Conservation (phyloP, 306 rosid species). For the Delonix regia region DNA sequence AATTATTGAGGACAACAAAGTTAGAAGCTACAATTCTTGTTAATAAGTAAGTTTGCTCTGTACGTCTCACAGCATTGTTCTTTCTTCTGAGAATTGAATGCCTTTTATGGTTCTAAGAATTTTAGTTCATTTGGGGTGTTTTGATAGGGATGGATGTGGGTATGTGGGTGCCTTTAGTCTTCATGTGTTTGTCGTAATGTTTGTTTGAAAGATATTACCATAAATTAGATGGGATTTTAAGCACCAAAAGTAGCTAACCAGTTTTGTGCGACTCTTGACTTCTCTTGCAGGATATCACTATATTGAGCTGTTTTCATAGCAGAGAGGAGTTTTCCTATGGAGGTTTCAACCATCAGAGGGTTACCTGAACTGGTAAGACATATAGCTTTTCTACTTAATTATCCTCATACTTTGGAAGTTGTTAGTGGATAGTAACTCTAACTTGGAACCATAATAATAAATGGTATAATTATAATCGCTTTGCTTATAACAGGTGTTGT, state of each 20-base stretch:
- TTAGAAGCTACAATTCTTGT: constrained; percentile 19
- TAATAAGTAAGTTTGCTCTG: constrained; percentile 44
- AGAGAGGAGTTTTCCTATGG: constrained; percentile 52
- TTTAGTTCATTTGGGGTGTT: neutral
- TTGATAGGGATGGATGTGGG: neutral
- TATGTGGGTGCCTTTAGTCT: neutral
- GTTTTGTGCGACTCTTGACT: constrained; percentile 4
- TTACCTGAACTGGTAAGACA: constrained; percentile 68
- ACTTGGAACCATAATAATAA: neutral
- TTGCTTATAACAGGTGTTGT: too few species aligned
- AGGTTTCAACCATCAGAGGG: constrained; percentile 54
- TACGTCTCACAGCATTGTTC: neutral
- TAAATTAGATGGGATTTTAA: neutral
- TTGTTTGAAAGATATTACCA: neutral
- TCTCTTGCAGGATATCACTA: constrained; percentile 35
- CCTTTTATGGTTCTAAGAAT: neutral
- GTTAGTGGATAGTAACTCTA: constrained; percentile 1
- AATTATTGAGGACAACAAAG: neutral
- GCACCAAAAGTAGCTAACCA: neutral
- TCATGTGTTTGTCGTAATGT: neutral
- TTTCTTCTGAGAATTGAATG: neutral
- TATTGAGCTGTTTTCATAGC: constrained; percentile 29
- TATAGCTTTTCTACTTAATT: neutral
- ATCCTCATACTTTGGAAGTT: neutral
- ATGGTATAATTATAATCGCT: too few species aligned